Base-by-base conservation (phyloP, 208 protist genomes). In the Wallacemonas collosoma region DNA sequence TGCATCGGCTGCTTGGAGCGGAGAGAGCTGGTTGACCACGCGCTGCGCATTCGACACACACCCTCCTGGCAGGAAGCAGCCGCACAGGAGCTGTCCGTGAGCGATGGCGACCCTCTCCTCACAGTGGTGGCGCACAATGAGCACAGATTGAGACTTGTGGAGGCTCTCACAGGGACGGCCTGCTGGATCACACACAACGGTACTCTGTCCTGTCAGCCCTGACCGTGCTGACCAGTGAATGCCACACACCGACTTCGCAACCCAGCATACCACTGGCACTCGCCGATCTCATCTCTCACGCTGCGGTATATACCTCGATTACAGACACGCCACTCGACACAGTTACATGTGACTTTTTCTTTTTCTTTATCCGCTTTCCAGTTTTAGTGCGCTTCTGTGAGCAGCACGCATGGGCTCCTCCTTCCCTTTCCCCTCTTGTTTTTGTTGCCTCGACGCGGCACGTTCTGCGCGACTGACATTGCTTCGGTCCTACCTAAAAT, bases 1-100 rank as follows among this genome's bases (percentile, higher is more conserved):
- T 93, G 84, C 72, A 38, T 73, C 39, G 84, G 77, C 47, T 88
- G 84, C 40, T 57, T 87, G 3, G 80, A 88, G 73, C 76, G 79
- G 9, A 45, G 60, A 3, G 73, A 93, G n/a, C 64, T 90, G 5
- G 76, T 84, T 39, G 67, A 80, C 40, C 75, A 68, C 17, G 83
- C 71, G 1, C 50, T 86, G 64, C 68, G 78, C 47, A 70, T 82
- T 14, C 77, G 76, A 48, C 66, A 79, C 17, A 60, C 70, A 43
- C 79, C 71, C 0, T 84, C 75, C 0, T 38, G 75, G 44, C 82
- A 89, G 41, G 77, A 89, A 48, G 75, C 64, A n/a, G 71, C 88
- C 2, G 75, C 79, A 5, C 75, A 79, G 64, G 63, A 82, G 71
- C 76, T 90, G 12, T 77, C 80, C 1, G 67, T 80, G 5, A 64